Conservation (phyloP, 2,329 filamentous ascomycete genomes). For the Aureobasidium sp. region DNA sequence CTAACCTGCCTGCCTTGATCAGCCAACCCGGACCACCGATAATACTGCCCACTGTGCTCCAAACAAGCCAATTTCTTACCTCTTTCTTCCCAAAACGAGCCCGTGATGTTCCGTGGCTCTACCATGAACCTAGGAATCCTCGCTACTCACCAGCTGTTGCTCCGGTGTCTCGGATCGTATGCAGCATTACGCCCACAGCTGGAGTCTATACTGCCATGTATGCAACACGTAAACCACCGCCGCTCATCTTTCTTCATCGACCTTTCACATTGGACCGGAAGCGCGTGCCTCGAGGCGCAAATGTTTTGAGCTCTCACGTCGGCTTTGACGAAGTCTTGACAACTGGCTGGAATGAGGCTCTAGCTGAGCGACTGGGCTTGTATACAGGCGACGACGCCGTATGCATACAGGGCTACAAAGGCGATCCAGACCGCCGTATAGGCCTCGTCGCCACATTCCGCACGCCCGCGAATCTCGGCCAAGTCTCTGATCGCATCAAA, state of each 20-base stretch:
- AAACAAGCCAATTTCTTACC: constrained; percentile 1
- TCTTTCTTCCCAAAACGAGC: constrained; percentile 6
- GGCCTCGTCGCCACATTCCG: constrained; percentile 30
- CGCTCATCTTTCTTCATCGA: constrained; percentile 10
- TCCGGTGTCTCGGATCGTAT: not conserved
- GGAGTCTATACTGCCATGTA: constrained; percentile 12
- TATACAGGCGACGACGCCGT: constrained; percentile 22
- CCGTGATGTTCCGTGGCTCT: constrained; percentile 13
- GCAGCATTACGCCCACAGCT: constrained; percentile 14
- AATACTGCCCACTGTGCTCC: not conserved
- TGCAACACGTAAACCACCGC: not conserved
- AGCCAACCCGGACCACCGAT: not conserved
- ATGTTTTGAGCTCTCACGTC: constrained; percentile 11
- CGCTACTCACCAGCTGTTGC: not conserved
- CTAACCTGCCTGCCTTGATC: not conserved
- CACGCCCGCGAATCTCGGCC: not conserved
- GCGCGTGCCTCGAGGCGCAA: not conserved
- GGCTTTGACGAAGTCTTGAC: constrained; percentile 34
- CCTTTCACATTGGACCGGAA: constrained; percentile 10
- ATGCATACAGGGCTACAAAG: constrained; percentile 35
- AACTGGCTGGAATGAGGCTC: constrained; percentile 32
- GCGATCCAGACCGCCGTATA: constrained; percentile 31
- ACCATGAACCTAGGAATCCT: constrained; percentile 1
- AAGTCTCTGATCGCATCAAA: not conserved
- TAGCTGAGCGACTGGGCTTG: constrained; percentile 30